phyloP scores from a whole-genome alignment of 768 basidiomycete genomes.

The Psilocybe tampanensis region DNA sequence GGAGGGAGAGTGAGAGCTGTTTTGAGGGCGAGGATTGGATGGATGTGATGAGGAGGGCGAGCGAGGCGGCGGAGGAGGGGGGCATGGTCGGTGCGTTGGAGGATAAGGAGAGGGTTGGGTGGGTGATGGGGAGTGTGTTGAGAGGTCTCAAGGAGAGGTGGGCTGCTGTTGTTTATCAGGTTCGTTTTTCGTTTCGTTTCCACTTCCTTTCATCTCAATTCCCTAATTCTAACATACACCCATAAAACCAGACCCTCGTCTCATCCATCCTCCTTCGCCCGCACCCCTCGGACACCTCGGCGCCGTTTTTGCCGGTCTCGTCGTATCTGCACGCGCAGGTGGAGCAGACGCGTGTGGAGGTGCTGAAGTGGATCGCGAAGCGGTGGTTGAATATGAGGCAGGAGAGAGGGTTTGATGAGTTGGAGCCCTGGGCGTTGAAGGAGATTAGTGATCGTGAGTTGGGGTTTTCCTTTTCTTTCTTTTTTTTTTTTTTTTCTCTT shows the following conservation, averaged over 20 bases:
- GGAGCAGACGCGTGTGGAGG: slow-evolving; percentile 68
- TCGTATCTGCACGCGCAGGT: slow-evolving; percentile 73
- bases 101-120: slow-evolving; percentile 77
- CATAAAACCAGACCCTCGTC: slow-evolving; percentile 59
- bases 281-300: slow-evolving; percentile 56
- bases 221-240: neutral
- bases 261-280: slow-evolving; percentile 71
- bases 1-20: slow-evolving; percentile 59
- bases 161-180: slow-evolving; percentile 80
- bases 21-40: slow-evolving; percentile 74
- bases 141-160: slow-evolving; percentile 64
- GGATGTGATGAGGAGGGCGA: slow-evolving; percentile 62
- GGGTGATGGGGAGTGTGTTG: slow-evolving; percentile 67
- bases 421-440: slow-evolving; percentile 89
- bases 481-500: neutral
- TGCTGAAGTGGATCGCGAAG: slow-evolving; percentile 74
- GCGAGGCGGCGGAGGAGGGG: too few species aligned
- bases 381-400: slow-evolving; percentile 78
- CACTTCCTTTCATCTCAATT: neutral
- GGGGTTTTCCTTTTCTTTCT: neutral
- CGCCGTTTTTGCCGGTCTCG: slow-evolving; percentile 67
- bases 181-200: slow-evolving; percentile 22
- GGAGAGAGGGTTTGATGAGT: slow-evolving; percentile 74
- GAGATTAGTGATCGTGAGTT: slow-evolving; percentile 82
- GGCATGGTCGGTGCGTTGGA: slow-evolving; percentile 71